phyloP scores from a whole-genome alignment of 2,329 filamentous ascomycete genomes.

The Onygenales sp. region DNA sequence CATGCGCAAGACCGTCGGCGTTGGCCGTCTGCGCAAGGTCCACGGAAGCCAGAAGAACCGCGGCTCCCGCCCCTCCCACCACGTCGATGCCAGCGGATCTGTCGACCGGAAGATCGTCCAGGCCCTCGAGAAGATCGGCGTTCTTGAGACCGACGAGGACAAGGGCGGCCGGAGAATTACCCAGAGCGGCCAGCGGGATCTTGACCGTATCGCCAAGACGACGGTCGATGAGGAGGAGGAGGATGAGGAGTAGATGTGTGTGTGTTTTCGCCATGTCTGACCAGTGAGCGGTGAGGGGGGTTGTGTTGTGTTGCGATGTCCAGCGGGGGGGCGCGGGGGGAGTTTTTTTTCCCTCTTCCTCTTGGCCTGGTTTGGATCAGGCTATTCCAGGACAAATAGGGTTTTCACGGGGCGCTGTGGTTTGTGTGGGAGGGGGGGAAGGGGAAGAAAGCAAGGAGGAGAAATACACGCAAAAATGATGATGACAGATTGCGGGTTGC shows the following conservation, averaged over 20 bases:
- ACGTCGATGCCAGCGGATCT: conserved; percentile 88
- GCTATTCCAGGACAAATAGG: background rate
- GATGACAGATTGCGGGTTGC: background rate
- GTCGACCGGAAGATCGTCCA: conserved; percentile 98
- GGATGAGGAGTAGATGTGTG: conserved; percentile 12
- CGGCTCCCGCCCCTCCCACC: conserved; percentile 79
- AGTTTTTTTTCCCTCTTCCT: background rate
- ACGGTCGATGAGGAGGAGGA: conserved; percentile 41
- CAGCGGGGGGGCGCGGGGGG: background rate
- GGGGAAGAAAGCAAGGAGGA: background rate
- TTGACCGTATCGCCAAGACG: conserved; percentile 88
- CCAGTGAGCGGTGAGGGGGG: background rate
- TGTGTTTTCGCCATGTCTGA: background rate
- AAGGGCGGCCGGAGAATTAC: conserved; percentile 98
- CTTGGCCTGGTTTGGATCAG: background rate
- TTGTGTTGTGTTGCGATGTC: background rate
- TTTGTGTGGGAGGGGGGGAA: background rate
- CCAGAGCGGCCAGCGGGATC: conserved; percentile 95
- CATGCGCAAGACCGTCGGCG: conserved; percentile 98
- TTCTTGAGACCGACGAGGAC: conserved; percentile 94
- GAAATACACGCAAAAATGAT: background rate
- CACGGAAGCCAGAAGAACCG: conserved; percentile 98
- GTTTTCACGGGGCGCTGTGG: background rate
- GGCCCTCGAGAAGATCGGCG: conserved; percentile 97
- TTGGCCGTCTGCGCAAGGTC: conserved; percentile 91